phyloP scores from a whole-genome alignment of 495 filamentous ascomycete species.

The Annulohypoxylon maeteangense region DNA sequence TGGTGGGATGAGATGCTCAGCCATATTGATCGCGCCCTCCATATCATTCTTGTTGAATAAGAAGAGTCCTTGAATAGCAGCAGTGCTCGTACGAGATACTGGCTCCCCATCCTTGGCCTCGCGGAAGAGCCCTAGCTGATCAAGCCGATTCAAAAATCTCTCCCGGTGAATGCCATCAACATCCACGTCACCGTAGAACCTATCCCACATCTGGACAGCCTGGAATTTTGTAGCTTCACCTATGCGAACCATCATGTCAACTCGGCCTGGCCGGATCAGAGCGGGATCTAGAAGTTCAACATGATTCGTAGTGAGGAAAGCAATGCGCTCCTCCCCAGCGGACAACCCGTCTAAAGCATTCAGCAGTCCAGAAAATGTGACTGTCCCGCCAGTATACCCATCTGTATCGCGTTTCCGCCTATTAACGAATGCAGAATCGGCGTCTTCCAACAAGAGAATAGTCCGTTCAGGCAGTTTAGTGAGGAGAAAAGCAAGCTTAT shows the following conservation, averaged over 20 bases:
- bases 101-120: conserved; percentile 53
- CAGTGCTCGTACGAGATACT: conserved; percentile 75
- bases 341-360: conserved; percentile 95
- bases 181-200: conserved; percentile 91
- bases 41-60: conserved; percentile 92
- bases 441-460: conserved; percentile 90
- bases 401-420: conserved; percentile 80
- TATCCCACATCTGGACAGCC: conserved; percentile 87
- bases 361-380: conserved; percentile 93
- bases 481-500: conserved; percentile 86
- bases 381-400: conserved; percentile 88
- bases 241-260: conserved; percentile 91
- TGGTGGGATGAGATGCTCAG: conserved; percentile 69
- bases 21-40: conserved; percentile 85
- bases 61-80: conserved; percentile 92
- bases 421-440: conserved; percentile 91
- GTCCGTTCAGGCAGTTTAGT: conserved; percentile 88
- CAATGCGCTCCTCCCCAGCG: conserved; percentile 92
- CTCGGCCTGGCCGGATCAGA: conserved; percentile 87
- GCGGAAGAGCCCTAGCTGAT: conserved; percentile 60
- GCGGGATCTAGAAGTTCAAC: conserved; percentile 89
- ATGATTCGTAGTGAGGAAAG: conserved; percentile 96
- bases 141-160: conserved; percentile 61
- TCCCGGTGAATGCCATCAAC: conserved; percentile 65
- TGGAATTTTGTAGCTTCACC: conserved; percentile 89